Evolutionary conservation across 768 basidiomycete species (phyloP).

Genomic region (Tulasnella sp.): DNA sequence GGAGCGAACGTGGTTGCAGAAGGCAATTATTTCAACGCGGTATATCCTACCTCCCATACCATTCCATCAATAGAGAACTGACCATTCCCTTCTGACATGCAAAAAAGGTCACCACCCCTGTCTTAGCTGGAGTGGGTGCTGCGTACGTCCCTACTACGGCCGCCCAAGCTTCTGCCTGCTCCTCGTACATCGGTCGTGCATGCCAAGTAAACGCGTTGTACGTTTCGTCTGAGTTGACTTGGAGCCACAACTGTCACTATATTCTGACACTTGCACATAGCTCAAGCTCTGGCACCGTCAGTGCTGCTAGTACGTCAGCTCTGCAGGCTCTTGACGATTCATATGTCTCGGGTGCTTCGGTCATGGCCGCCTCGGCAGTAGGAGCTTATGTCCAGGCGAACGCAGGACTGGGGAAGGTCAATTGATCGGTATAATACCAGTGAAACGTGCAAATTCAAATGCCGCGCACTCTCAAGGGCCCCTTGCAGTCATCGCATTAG

Average conservation of each 20-base stretch:
- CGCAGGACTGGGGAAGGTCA: conserved; percentile 5
- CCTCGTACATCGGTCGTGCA: not conserved
- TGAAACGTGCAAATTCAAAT: too few species aligned
- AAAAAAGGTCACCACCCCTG: conserved; percentile 10
- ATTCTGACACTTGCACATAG: not conserved
- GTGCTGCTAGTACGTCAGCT: not conserved
- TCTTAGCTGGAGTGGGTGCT: not conserved
- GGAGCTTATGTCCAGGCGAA: conserved; percentile 11
- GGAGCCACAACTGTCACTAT: not conserved
- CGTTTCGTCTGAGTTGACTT: not conserved
- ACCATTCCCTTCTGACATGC: not conserved
- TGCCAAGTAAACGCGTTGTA: conserved; percentile 9
- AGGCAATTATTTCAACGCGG: conserved; percentile 9
- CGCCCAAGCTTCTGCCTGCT: conserved; percentile 2
- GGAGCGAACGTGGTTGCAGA: conserved; percentile 5
- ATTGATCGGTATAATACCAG: not conserved
- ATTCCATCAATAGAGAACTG: not conserved
- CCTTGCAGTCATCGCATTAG: too few species aligned
- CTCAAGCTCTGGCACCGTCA: not conserved
- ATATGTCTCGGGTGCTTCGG: not conserved
- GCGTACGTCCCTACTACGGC: conserved; percentile 2
- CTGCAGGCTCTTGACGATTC: not conserved
- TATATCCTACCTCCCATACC: not conserved
- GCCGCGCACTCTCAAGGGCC: too few species aligned
- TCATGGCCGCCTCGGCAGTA: conserved; percentile 5